These are phyloP conservation scores for Takashimella tepidaria DNA, from an alignment of 1,284 basidiomycete species.

Conservation along the genomic window DNA sequence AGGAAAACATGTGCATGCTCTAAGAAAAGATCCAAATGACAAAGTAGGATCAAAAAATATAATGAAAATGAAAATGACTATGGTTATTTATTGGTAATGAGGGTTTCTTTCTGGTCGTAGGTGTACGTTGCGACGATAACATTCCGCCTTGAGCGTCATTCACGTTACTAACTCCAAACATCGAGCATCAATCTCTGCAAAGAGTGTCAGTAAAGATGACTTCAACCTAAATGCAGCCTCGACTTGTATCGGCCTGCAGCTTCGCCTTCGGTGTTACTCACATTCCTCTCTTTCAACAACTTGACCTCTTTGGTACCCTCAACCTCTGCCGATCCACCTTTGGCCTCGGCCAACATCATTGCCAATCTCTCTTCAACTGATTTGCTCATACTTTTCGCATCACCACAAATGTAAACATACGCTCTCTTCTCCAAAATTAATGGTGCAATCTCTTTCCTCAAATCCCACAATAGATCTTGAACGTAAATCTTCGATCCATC, in stretches of 20 bases:
- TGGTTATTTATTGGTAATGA: too few relatives aligned
- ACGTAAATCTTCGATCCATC: constrained; percentile 95
- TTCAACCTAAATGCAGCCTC: not conserved
- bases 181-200: constrained; percentile 40
- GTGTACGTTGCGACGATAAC: too few relatives aligned
- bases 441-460: constrained; percentile 72
- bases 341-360: constrained; percentile 85
- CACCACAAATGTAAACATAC: constrained; percentile 92
- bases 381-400: constrained; percentile 94
- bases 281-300: constrained; percentile 77
- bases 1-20: too few relatives aligned
- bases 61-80: too few relatives aligned
- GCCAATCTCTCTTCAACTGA: constrained; percentile 83
- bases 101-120: too few relatives aligned
- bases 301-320: constrained; percentile 89
- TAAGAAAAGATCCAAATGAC: too few relatives aligned
- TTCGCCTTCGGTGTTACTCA: constrained; percentile 22
- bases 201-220: not conserved
- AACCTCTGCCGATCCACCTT: constrained; percentile 74
- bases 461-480: constrained; percentile 89
- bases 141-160: too few relatives aligned
- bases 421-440: constrained; percentile 89
- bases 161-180: constrained; percentile 40
- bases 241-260: not conserved
- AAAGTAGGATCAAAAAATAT: too few relatives aligned